Evolutionary conservation across 176 grass and related monocot genomes (phyloP).

Genomic region (Musa schizocarpa): DNA sequence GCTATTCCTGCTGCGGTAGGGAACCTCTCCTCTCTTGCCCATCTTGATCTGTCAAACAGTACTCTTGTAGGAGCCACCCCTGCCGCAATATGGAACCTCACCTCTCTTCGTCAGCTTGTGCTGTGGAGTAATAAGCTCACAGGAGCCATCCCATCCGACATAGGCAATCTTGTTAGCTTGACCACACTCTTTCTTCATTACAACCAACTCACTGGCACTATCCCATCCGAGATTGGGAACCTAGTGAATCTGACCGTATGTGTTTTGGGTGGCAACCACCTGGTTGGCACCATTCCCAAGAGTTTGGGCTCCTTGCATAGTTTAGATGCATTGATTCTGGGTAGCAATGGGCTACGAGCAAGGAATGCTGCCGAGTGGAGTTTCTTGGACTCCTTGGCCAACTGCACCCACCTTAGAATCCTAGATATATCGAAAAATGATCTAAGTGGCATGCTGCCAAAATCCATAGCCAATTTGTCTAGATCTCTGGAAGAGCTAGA

Average conservation of each 20-base stretch:
- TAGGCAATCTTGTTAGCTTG: not conserved
- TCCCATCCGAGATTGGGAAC: not conserved
- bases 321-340: not conserved
- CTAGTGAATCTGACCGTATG: not conserved
- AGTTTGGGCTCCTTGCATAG: not conserved
- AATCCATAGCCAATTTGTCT: not conserved
- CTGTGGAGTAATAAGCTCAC: not conserved
- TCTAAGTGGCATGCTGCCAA: not conserved
- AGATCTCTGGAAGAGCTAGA: not conserved
- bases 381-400: not conserved
- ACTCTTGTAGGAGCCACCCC: constrained; percentile 10
- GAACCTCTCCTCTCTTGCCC: not conserved
- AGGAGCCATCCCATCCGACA: not conserved
- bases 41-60: not conserved
- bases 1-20: not conserved
- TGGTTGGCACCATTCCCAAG: not conserved
- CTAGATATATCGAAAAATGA: not conserved
- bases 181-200: not conserved
- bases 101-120: not conserved
- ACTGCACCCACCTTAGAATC: not conserved
- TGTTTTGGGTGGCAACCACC: too few relatives aligned
- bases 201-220: not conserved
- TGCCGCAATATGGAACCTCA: not conserved
- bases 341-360: not conserved
- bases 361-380: not conserved